A percentile compares a stretch with the other conserved stretches of the same genome.
phyloP scores from a whole-genome alignment of 176 grass and related monocot species.

The Triticum aestivum region IWGSC_CS_RefSeq_v2.1 NC_057803.1:541268566-541269065 shows the following conservation, averaged over 20 bases:
- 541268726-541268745: too few relatives aligned
- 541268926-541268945: constrained; percentile 61
- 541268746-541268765: too few relatives aligned
- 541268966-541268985: neutral
- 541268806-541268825: neutral
- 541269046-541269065: neutral
- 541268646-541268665: neutral
- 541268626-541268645: neutral
- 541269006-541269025: neutral
- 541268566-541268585: neutral
- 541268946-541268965: neutral
- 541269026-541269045: neutral
- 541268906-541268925: constrained; percentile 82
- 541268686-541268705: neutral
- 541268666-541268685: neutral
- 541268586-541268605: neutral
- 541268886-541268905: constrained; percentile 37
- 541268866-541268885: neutral
- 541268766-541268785: neutral
- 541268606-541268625: neutral
- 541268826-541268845: neutral
- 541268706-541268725: too few relatives aligned
- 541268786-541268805: neutral
- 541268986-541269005: neutral
- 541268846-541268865: neutral